Evolutionary conservation across 2,329 filamentous ascomycete genomes (phyloP), one percentile per base, ranked within the genome.

Genomic region (Penicillium sp.): DNA sequence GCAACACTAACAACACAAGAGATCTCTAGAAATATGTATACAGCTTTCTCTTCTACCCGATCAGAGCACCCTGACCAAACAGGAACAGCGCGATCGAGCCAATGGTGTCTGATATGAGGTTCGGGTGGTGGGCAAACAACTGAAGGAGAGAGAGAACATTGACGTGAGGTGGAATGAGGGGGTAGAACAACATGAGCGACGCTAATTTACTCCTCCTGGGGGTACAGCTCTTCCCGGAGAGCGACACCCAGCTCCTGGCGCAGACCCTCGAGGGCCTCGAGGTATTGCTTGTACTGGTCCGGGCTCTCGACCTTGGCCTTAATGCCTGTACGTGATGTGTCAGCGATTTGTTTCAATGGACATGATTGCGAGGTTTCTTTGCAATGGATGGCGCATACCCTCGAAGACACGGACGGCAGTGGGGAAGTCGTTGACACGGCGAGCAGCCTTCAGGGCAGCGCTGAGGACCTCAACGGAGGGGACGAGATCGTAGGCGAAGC

Each of bases 231-330:
- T 85, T 98, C 94, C 85, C 95, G 96, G 72, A 97, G 86, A 68
- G 87, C 83, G 72, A 98, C 87, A 71, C 94, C 94, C 65, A 98
- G 88, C 84, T 98, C 94, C 85, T 96, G 91, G 73, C 93, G 89
- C 74, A 98, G 84, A 67, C 89, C 85, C 85, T 96, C 92, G 70
- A 99, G 91, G 83, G 96, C 91, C 75, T 91, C 85, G 63, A 99
- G 88, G 82, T 81, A 81, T 96, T 97, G 84, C 96, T 97, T 86
- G 84, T 99, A 99, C 84, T 99, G 95, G 75, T 87, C 87, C 81
- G 92, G 90, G 88, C 96, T 99, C 87, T 99, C 95, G 71, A 98
- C 95, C 88, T 99, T 99, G 81, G 92, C 91, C 84, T 96, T 97
- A 86, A 99, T 90, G 75, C 94, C 93, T 96, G 73, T 74, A 37